phyloP scores from a whole-genome alignment of 192 early-diverging fungal genomes.

The Phlyctochytrium planicorne region DNA sequence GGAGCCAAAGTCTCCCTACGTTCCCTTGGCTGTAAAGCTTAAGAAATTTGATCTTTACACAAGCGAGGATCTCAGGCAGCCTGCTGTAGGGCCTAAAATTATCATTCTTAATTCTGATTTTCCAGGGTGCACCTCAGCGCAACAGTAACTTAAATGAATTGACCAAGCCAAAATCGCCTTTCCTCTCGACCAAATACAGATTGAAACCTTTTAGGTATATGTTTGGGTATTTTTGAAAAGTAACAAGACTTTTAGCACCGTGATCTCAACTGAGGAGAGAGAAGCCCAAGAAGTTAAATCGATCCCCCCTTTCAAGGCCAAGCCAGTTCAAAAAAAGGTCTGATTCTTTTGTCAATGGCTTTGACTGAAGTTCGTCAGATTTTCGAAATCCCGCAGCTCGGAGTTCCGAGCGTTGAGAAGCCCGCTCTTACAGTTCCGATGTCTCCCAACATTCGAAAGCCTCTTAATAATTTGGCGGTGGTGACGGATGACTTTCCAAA shows the following conservation, averaged over 20 bases:
- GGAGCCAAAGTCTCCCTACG: constrained; percentile 40
- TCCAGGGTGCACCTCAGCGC: neutral
- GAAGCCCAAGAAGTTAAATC: constrained; percentile 34
- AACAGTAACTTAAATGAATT: constrained; percentile 17
- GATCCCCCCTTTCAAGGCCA: constrained; percentile 47
- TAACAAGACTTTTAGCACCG: constrained; percentile 14
- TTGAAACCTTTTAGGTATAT: constrained; percentile 34
- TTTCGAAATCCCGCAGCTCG: constrained; percentile 24
- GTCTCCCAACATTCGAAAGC: constrained; percentile 45
- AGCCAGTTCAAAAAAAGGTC: constrained; percentile 40
- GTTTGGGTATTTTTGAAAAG: neutral
- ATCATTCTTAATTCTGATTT: constrained; percentile 8
- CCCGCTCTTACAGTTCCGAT: constrained; percentile 41
- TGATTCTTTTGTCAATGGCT: no score
- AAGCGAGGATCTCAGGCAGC: constrained; percentile 31
- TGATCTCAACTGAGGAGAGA: constrained; percentile 30
- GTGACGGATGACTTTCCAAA: constrained; percentile 40
- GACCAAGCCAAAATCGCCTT: constrained; percentile 47
- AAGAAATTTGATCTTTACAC: constrained; percentile 31
- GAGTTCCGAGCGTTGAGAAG: constrained; percentile 13
- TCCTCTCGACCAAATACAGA: constrained; percentile 43
- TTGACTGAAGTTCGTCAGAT: no score
- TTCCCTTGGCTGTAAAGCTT: constrained; percentile 40
- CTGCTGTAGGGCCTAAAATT: constrained; percentile 10
- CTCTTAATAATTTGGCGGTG: constrained; percentile 26